Percentiles rank a stretch among this genome's conserved stretches.
phyloP scores from a whole-genome alignment of 2,329 filamentous ascomycete species.

The Claviceps africana region DNA sequence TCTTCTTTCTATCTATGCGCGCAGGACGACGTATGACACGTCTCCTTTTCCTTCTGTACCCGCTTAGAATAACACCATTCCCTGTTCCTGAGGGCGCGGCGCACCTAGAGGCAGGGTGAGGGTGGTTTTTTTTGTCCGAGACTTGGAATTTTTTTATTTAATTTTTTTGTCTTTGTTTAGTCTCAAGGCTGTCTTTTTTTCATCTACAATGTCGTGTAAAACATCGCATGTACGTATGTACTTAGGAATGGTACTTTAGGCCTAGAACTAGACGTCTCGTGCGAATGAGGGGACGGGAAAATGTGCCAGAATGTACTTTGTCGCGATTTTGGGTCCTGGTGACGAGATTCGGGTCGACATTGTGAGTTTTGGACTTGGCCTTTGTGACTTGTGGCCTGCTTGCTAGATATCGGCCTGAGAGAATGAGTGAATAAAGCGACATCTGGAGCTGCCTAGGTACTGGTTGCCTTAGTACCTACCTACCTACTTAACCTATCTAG shows the following conservation, averaged over 20 bases:
- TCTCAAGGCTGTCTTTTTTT: background rate
- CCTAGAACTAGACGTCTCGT: background rate
- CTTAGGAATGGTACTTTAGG: no score
- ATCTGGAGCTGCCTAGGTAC: no score
- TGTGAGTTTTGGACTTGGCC: no score
- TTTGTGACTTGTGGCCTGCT: no score
- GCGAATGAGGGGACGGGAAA: background rate
- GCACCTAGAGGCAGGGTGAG: background rate
- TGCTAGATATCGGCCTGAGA: no score
- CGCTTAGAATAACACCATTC: background rate
- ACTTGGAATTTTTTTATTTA: background rate
- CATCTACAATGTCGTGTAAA: background rate
- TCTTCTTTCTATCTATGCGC: background rate
- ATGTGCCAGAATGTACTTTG: background rate
- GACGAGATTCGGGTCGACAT: no score
- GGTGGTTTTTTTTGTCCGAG: background rate
- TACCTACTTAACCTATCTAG: no score
- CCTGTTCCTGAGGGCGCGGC: background rate
- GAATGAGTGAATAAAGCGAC: no score
- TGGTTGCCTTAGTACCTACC: no score
- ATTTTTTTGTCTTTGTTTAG: background rate
- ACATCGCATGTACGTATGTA: background rate
- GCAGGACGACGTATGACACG: background rate
- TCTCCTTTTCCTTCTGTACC: background rate
- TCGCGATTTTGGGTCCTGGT: no score